Base-by-base conservation (phyloP, 1,139 yeast species). In the Martiniozyma asiatica region DNA sequence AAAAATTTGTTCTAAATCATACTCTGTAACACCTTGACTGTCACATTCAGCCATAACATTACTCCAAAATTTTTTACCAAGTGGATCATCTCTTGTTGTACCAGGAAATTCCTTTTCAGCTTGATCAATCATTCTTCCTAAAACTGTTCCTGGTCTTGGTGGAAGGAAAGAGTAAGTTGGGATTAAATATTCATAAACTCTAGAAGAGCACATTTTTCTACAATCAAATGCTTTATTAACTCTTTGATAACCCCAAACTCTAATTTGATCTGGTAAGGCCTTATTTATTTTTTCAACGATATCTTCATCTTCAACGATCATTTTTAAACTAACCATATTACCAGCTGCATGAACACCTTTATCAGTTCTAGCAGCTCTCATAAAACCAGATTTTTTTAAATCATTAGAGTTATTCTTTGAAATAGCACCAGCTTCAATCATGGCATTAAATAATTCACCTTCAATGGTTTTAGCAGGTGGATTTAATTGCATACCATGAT, bases 291-390 rank as follows among this genome's bases (percentile, higher is more conserved):
- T 80, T 25, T 65, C 63, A 26, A 79, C 63, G 32, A 87, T 67
- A 33, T 80, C 78, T n/a, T 66, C 69, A 47, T 87, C 97, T 51
- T 87, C 96, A 35, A 87, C 69, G 45, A 87, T 85, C 62, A 89
- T 61, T 51, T 89, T 89, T 46, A 84, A 63, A 7, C 94, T 80
- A 26, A 92, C 73, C 19, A 89, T 85, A 51, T 89, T 89, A 17
- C 98, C 97, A 5, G 97, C 97, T 16, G 99, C 98, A 56, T 89
- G 99, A 11, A 89, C 99, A 38, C 98, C 99, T 56, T 89, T 92
- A 53, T 89, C 99, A 5, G 99, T 89, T 55, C 98, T 68, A 4
- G 98, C 98, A 27, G 97, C 94, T 47, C 99, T 70, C 81, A 82
- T 79, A 47, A 92, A 81, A 0, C 92, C 87, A 34, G 77, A 75